These are phyloP conservation scores for Gnomoniopsis sp. DNA, from an alignment of 2,329 filamentous ascomycete genomes.

Conservation along the genomic window DNA sequence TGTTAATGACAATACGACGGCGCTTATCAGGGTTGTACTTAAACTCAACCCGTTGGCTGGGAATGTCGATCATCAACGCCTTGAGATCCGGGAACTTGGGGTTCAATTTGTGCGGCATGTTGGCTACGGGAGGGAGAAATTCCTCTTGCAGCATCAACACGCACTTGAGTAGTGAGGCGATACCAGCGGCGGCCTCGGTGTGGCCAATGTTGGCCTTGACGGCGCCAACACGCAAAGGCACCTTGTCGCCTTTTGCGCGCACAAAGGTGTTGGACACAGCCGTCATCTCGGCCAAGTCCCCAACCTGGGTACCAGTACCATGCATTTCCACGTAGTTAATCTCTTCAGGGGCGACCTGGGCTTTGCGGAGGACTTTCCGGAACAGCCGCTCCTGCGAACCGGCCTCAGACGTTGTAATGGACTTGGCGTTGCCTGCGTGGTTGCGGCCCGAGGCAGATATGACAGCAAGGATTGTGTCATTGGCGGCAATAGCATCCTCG, in stretches of 20 bases:
- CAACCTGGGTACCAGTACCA: constrained; percentile 40
- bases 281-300: constrained; percentile 30
- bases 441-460: constrained; percentile 36
- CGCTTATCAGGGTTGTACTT: constrained; percentile 37
- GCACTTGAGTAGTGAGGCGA: constrained; percentile 53
- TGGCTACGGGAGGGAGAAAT: constrained; percentile 56
- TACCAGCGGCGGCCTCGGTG: constrained; percentile 52
- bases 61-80: constrained; percentile 48
- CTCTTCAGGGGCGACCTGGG: constrained; percentile 22
- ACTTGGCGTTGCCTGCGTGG: constrained; percentile 36
- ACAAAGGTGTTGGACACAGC: constrained; percentile 11
- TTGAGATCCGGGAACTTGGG: constrained; percentile 50
- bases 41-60: constrained; percentile 42
- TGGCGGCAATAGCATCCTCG: constrained; percentile 41
- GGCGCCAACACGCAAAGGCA: constrained; percentile 51
- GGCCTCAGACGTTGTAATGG: constrained; percentile 27
- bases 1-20: constrained; percentile 50
- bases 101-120: constrained; percentile 59
- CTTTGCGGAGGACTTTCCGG: constrained; percentile 25
- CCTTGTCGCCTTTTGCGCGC: constrained; percentile 7
- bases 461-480: constrained; percentile 40
- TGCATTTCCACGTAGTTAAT: constrained; percentile 36
- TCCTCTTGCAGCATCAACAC: constrained; percentile 56
- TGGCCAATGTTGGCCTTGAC: constrained; percentile 59
- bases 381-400: constrained; percentile 29